These are phyloP conservation scores for Primulina huaijiensis DNA, from an alignment of 257 asterid species.

Conservation along the genomic window DNA sequence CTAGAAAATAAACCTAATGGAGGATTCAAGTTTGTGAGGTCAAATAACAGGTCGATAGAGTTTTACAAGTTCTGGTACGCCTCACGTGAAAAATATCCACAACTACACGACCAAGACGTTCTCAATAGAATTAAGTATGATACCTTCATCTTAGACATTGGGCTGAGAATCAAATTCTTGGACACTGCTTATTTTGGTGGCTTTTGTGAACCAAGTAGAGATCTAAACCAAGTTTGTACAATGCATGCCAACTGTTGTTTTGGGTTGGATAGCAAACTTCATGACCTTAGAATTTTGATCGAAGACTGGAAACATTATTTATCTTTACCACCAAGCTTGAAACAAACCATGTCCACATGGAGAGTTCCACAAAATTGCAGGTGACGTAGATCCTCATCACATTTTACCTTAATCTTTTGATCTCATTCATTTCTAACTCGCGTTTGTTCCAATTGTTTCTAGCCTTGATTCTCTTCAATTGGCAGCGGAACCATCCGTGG, in stretches of 20 bases:
- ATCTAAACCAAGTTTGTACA: conserved; percentile 59
- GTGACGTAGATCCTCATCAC: conserved; percentile 31
- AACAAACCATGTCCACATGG: conserved; percentile 43
- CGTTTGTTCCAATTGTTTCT: neutral
- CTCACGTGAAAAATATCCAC: conserved; percentile 47
- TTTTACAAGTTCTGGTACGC: conserved; percentile 73
- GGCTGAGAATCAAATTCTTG: conserved; percentile 56
- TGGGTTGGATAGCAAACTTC: conserved; percentile 62
- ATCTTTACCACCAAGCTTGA: conserved; percentile 39
- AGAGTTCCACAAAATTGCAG: conserved; percentile 78
- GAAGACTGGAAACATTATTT: conserved; percentile 57
- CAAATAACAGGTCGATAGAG: conserved; percentile 57
- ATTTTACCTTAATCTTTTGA: neutral
- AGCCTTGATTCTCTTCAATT: neutral
- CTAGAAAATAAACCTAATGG: conserved; percentile 54
- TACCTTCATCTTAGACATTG: conserved; percentile 39
- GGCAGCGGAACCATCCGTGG: neutral
- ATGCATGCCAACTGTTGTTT: conserved; percentile 84
- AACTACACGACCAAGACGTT: conserved; percentile 74
- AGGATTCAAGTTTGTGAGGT: conserved; percentile 60
- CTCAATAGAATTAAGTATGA: conserved; percentile 54
- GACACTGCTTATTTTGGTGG: conserved; percentile 65
- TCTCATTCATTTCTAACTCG: neutral
- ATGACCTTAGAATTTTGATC: conserved; percentile 67
- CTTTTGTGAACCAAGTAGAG: conserved; percentile 75